These are phyloP conservation scores for Aphanocladium album DNA, from an alignment of 2,329 filamentous ascomycete genomes.

Conservation along the genomic window DNA sequence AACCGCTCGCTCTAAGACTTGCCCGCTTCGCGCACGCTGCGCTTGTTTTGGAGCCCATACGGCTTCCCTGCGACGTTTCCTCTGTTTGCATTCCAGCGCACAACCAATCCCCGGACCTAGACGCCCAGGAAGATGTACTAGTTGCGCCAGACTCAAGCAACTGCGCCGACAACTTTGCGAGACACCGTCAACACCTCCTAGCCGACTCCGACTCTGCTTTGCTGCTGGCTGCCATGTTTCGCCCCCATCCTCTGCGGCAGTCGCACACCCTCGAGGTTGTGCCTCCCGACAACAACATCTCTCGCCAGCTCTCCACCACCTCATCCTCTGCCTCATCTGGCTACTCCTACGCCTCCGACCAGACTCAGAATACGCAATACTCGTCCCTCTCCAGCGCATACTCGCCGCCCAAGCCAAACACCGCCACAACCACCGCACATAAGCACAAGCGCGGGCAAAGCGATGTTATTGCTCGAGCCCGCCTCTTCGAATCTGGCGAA, in stretches of 20 bases:
- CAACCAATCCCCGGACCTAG: constrained; percentile 1
- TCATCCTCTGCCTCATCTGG: constrained; percentile 67
- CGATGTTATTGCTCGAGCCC: constrained; percentile 56
- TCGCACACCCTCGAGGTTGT: constrained; percentile 45
- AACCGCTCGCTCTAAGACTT: not conserved
- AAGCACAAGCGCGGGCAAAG: constrained; percentile 71
- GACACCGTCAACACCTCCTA: constrained; percentile 40
- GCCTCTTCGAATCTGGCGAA: constrained; percentile 41
- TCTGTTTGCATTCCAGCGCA: constrained; percentile 12
- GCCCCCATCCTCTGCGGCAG: constrained; percentile 54
- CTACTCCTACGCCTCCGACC: constrained; percentile 57
- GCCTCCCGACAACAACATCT: constrained; percentile 36
- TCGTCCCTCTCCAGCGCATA: constrained; percentile 65
- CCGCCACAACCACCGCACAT: not conserved
- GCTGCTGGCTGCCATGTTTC: constrained; percentile 29
- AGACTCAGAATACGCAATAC: constrained; percentile 56
- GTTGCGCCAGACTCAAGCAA: constrained; percentile 15
- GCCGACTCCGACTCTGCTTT: not conserved
- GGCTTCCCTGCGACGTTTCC: constrained; percentile 3
- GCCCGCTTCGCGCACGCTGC: constrained; percentile 9
- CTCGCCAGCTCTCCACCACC: constrained; percentile 63
- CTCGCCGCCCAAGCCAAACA: constrained; percentile 29
- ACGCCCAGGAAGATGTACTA: constrained; percentile 13
- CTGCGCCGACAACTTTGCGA: constrained; percentile 14
- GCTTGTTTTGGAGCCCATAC: constrained; percentile 15